phyloP scores from a whole-genome alignment of 805 yeast genomes.

The Hyphopichia homilentoma region DNA sequence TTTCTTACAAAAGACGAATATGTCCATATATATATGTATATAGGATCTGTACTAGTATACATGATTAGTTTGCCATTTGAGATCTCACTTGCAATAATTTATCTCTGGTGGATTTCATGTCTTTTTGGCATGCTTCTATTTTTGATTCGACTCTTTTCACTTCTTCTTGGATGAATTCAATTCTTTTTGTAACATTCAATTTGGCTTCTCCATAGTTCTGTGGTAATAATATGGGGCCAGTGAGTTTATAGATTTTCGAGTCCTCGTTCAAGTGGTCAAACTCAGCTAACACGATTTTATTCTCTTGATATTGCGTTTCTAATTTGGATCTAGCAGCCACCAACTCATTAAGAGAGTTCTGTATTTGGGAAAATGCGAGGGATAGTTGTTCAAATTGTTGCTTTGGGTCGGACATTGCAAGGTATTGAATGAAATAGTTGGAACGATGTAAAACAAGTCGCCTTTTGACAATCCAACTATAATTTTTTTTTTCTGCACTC shows the following conservation, averaged over 20 bases:
- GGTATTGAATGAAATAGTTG: neutral
- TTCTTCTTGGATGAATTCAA: conserved; percentile 81
- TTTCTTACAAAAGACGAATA: conserved; percentile 1
- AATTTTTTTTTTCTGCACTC: too few relatives aligned
- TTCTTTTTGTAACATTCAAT: conserved; percentile 78
- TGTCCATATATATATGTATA: conserved; percentile 2
- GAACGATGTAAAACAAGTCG: too few relatives aligned
- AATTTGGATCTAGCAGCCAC: conserved; percentile 76
- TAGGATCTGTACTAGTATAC: neutral
- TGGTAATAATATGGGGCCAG: conserved; percentile 90
- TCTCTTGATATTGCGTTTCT: conserved; percentile 94
- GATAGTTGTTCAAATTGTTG: conserved; percentile 42
- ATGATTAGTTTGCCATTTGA: conserved; percentile 7
- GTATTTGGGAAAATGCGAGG: conserved; percentile 43
- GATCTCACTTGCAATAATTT: conserved; percentile 47
- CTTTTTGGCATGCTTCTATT: conserved; percentile 44
- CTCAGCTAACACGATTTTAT: conserved; percentile 82
- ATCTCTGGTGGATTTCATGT: conserved; percentile 57
- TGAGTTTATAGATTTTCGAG: conserved; percentile 78
- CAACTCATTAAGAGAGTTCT: conserved; percentile 46
- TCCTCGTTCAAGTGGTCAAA: conserved; percentile 61
- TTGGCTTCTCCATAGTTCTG: conserved; percentile 83
- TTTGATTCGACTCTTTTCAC: conserved; percentile 70
- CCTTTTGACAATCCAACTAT: too few relatives aligned
- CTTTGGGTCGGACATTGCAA: conserved; percentile 23